Evolutionary conservation across 495 filamentous ascomycete species (phyloP).

Genomic region (Aspergillus carlsbadensis): DNA sequence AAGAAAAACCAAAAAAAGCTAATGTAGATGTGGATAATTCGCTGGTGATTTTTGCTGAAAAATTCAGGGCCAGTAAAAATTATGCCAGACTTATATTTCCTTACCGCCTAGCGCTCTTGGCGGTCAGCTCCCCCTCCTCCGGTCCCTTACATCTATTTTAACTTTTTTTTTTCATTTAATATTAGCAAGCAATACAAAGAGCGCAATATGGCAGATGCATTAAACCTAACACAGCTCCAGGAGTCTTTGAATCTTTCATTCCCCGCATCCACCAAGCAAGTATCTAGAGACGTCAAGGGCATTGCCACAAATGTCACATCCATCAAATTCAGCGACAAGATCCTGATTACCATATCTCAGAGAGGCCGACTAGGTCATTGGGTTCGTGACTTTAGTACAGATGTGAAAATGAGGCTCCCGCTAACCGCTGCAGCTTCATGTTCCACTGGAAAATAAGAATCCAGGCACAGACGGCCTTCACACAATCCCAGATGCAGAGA

Average conservation of each 20-base stretch:
- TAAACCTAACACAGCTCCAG: conserved; percentile 32
- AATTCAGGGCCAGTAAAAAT: conserved; percentile 19
- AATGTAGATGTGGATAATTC: background rate
- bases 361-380: conserved; percentile 86
- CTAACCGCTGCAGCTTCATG: conserved; percentile 68
- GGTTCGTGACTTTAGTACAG: conserved; percentile 51
- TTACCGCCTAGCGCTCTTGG: conserved; percentile 20
- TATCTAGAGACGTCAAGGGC: conserved; percentile 61
- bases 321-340: conserved; percentile 83
- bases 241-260: conserved; percentile 54
- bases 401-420: conserved; percentile 11
- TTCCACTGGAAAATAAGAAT: conserved; percentile 71
- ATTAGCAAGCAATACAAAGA: background rate
- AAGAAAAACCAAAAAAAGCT: conserved; percentile 1
- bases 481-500: conserved; percentile 45
- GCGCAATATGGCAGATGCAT: conserved; percentile 29
- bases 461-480: conserved; percentile 51
- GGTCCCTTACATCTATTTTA: no score
- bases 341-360: conserved; percentile 87
- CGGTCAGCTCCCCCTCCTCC: no score
- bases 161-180: no score
- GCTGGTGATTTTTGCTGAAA: conserved; percentile 16
- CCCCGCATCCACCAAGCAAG: conserved; percentile 72
- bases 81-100: conserved; percentile 19
- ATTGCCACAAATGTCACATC: conserved; percentile 68